These are phyloP conservation scores for Mycotypha africana DNA, from an alignment of 371 early-diverging fungal genomes.

Conservation along the genomic window DNA sequence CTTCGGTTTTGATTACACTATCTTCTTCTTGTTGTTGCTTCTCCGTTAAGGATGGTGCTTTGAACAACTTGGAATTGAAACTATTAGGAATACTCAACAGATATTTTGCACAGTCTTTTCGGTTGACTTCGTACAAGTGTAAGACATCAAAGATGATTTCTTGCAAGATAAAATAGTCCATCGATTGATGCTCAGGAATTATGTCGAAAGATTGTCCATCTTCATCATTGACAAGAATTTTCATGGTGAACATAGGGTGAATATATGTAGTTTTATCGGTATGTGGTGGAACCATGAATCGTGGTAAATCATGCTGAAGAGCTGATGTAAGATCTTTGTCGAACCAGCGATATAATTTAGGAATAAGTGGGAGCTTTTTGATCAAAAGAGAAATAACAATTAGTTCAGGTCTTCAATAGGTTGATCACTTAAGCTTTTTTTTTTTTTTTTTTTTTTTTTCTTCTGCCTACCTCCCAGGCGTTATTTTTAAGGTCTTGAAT, in stretches of 20 bases:
- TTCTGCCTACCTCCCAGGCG: constrained; percentile 54
- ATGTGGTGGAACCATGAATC: constrained; percentile 43
- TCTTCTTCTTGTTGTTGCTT: too few species aligned
- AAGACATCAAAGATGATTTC: constrained; percentile 78
- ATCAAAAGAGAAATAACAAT: too few species aligned
- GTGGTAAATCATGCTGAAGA: constrained; percentile 59
- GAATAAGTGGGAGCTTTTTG: constrained; percentile 36
- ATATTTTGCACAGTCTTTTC: constrained; percentile 76
- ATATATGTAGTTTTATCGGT: constrained; percentile 19
- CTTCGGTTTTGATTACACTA: constrained; percentile 14
- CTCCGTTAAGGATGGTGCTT: constrained; percentile 21
- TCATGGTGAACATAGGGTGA: constrained; percentile 13
- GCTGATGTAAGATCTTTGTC: constrained; percentile 51
- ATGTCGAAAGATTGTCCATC: constrained; percentile 22
- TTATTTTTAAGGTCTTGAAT: constrained; percentile 51
- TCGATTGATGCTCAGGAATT: constrained; percentile 47
- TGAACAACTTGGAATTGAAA: constrained; percentile 54
- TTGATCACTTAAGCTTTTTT: too few species aligned
- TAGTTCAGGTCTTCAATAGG: too few species aligned
- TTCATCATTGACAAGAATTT: constrained; percentile 46
- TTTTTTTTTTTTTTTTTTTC: too few species aligned
- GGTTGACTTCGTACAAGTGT: constrained; percentile 71
- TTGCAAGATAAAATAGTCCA: constrained; percentile 72
- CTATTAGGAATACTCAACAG: constrained; percentile 55
- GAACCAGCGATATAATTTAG: constrained; percentile 54